Evolutionary conservation across 768 basidiomycete genomes (phyloP), one percentile per base, ranked within the genome.

Genomic region (Tricholoma saponaceum): DNA sequence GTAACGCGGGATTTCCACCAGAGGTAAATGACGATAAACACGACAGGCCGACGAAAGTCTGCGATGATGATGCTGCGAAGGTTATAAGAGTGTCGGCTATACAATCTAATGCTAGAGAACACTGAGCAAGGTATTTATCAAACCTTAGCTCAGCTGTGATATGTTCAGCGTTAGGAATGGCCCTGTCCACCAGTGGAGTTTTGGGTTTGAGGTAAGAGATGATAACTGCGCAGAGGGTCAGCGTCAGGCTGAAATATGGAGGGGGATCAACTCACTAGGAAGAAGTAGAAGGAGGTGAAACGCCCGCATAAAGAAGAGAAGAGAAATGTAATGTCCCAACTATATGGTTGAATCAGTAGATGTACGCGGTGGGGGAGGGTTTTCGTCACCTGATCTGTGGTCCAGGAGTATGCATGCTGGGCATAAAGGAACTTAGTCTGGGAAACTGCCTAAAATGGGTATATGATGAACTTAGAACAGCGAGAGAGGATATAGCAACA

Each of bases 271-370:
- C 85, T 66, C 70, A 89, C 89, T 75, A 5, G 90, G 89, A 43
- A 91, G 76, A 63, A 91, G 63, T 26, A 90, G 59, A 5, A 92
- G 76, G 1, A 90, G 75, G 64, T 89, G 80, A 54, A 84, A 65
- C 1, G 88, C 89, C 26, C 89, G 82, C 8, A 81, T 69, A 28
- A 79, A 78, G 69, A 88, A 89, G 57, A 87, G 74, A 20, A 83
- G 78, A 0, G 88, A 86, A 72, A 91, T 87, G 63, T 90, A 91
- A 66, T 87, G 85, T 47, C 89, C 86, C 60, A 91, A 66, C 80
- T 88, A 60, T 4, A 18, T 2, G 50, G n/a, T 7, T 44, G 32
- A 41, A 63, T 61, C 14, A 67, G 26, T 32, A 43, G 37, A 26
- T 18, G 22, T 39, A 10, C 6, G 4, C 14, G 18, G 43, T 23